A percentile compares a stretch with the other conserved stretches of the same genome.
These are phyloP conservation scores for Globisporangium solare DNA, from an alignment of 352 stramenopile genomes.

Conservation along the genomic window DNA sequence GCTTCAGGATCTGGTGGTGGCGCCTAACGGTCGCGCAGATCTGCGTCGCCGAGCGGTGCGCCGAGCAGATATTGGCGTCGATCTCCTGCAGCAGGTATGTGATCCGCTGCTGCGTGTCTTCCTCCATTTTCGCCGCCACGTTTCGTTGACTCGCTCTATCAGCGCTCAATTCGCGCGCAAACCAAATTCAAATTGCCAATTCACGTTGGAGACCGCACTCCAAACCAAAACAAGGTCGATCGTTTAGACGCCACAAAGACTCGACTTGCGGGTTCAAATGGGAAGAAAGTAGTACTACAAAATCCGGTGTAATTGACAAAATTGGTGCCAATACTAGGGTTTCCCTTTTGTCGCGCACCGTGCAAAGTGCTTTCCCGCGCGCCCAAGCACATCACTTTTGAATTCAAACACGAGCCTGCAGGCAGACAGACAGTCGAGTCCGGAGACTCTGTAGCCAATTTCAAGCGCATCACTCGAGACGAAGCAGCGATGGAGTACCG, in stretches of 20 bases:
- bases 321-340: slow-evolving; percentile 9
- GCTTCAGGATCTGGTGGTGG: slow-evolving; percentile 70
- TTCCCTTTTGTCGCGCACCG: slow-evolving; percentile 7
- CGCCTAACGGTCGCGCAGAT: slow-evolving; percentile 63
- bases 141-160: background rate
- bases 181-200: background rate
- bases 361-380: slow-evolving; percentile 10
- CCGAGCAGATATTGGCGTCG: slow-evolving; percentile 76
- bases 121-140: slow-evolving; percentile 41
- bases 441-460: background rate
- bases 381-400: background rate
- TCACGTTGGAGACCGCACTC: background rate
- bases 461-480: background rate
- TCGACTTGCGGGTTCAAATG: background rate
- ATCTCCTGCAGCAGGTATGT: slow-evolving; percentile 85
- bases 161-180: background rate
- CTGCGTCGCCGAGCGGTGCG: slow-evolving; percentile 70
- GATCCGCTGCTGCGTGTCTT: slow-evolving; percentile 73
- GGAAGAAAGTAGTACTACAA: background rate
- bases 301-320: background rate
- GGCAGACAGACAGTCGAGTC: background rate
- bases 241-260: background rate
- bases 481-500: slow-evolving; percentile 30
- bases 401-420: slow-evolving; percentile 17
- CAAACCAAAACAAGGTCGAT: slow-evolving; percentile 9